Conservation (phyloP, 108 stramenopile genomes). For the Pseudonitzschia multiseries region DNA sequence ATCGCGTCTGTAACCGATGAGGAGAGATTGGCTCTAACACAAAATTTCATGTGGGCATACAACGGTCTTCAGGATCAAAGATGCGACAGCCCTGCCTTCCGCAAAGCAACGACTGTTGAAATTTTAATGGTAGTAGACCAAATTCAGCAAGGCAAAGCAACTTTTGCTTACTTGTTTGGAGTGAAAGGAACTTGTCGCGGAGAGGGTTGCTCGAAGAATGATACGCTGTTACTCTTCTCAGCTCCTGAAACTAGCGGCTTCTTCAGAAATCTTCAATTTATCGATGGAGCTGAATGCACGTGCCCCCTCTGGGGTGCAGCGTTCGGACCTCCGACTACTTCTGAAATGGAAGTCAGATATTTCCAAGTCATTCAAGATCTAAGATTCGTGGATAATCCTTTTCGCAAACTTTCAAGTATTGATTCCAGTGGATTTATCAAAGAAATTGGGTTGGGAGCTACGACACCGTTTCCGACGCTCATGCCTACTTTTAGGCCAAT, state of each 20-base stretch:
- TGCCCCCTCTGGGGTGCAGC: slow-evolving; percentile 19
- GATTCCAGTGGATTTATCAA: slow-evolving; percentile 26
- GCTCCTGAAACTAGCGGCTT: not conserved
- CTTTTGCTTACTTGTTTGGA: slow-evolving; percentile 27
- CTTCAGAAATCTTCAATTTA: slow-evolving; percentile 5
- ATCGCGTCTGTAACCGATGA: slow-evolving; percentile 16
- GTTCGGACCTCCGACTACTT: slow-evolving; percentile 19
- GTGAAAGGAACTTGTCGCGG: slow-evolving; percentile 36
- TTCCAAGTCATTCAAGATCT: slow-evolving; percentile 23
- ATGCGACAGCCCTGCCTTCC: slow-evolving; percentile 36
- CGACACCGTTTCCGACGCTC: slow-evolving; percentile 2
- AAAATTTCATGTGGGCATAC: slow-evolving; percentile 30
- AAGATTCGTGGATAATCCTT: slow-evolving; percentile 7
- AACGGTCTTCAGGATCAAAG: slow-evolving; percentile 27
- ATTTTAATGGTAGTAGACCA: slow-evolving; percentile 24
- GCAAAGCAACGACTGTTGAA: slow-evolving; percentile 17
- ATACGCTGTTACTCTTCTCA: slow-evolving; percentile 16
- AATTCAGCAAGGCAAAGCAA: slow-evolving; percentile 1
- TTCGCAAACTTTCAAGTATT: slow-evolving; percentile 10
- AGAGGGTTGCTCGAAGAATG: slow-evolving; percentile 24
- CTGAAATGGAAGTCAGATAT: slow-evolving; percentile 29
- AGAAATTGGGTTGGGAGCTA: slow-evolving; percentile 14
- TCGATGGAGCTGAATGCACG: slow-evolving; percentile 14
- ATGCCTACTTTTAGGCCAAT: not conserved
- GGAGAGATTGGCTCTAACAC: slow-evolving; percentile 21